Conservation (phyloP, 73 alveolate genomes). For the Uronychia binucleata region DNA sequence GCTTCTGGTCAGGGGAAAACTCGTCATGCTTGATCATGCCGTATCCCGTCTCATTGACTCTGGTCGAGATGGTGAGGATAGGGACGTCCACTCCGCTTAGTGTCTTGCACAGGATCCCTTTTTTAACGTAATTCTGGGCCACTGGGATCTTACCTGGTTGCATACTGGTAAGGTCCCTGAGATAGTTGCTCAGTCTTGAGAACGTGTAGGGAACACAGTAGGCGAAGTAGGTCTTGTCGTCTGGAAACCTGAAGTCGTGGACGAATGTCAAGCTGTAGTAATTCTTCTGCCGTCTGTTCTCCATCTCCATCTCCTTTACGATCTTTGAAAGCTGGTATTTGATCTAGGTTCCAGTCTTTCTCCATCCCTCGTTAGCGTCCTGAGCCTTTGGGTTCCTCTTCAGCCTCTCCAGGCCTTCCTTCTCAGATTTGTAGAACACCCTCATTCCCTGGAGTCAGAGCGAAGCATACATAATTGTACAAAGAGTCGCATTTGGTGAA, state of each 20-base stretch:
- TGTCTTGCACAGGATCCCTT: constrained; percentile 33
- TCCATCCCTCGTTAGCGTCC: not conserved
- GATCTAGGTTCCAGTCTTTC: not conserved
- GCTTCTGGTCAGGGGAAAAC: not conserved
- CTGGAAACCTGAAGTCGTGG: constrained; percentile 10
- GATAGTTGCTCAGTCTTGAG: constrained; percentile 7
- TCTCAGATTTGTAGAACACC: not conserved
- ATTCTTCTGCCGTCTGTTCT: not conserved
- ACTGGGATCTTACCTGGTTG: not conserved
- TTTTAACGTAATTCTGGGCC: not conserved
- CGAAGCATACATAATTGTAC: too few relatives aligned
- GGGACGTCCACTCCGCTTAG: constrained; percentile 68
- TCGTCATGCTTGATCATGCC: constrained; percentile 20
- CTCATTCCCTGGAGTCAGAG: too few relatives aligned
- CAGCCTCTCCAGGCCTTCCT: not conserved
- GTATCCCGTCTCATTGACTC: constrained; percentile 15
- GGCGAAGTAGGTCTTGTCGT: constrained; percentile 42
- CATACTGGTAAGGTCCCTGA: constrained; percentile 6
- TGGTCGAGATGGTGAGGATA: constrained; percentile 33
- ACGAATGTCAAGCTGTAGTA: constrained; percentile 24
- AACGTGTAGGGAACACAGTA: constrained; percentile 44
- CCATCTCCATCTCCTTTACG: not conserved
- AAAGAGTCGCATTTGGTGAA: constrained; percentile 56
- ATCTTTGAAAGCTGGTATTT: constrained; percentile 3
- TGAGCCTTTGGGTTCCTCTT: not conserved